phyloP scores from a whole-genome alignment of 1,284 basidiomycete genomes.

The Anthracocystis panici-leucophaei region DNA sequence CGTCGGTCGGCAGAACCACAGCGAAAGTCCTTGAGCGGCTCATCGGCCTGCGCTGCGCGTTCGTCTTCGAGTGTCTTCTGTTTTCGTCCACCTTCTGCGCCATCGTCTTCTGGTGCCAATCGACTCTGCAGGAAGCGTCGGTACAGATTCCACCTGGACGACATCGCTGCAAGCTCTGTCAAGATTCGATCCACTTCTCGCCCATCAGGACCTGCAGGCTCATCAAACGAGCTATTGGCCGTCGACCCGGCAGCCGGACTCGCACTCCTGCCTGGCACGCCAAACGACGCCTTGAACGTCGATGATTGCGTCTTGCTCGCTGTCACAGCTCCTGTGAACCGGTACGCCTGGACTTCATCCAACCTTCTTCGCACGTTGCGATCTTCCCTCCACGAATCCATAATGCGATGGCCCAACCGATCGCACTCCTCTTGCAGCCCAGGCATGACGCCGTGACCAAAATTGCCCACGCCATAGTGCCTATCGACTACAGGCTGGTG shows the following conservation, averaged over 20 bases:
- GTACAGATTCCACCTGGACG: slow-evolving; percentile 91
- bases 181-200: slow-evolving; percentile 89
- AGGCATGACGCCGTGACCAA: slow-evolving; percentile 74
- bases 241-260: slow-evolving; percentile 71
- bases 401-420: slow-evolving; percentile 79
- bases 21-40: slow-evolving; percentile 48
- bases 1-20: slow-evolving; percentile 47
- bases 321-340: slow-evolving; percentile 45
- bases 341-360: slow-evolving; percentile 31
- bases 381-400: slow-evolving; percentile 86
- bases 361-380: slow-evolving; percentile 48
- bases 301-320: slow-evolving; percentile 64
- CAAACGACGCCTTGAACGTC: slow-evolving; percentile 70
- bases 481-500: slow-evolving; percentile 98
- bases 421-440: slow-evolving; percentile 88
- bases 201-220: slow-evolving; percentile 81
- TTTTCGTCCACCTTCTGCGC: slow-evolving; percentile 1
- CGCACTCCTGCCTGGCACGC: slow-evolving; percentile 66
- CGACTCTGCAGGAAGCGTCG: slow-evolving; percentile 84
- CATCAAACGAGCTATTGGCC: slow-evolving; percentile 69
- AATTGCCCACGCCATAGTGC: slow-evolving; percentile 78
- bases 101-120: slow-evolving; percentile 72
- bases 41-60: slow-evolving; percentile 34
- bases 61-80: slow-evolving; percentile 25
- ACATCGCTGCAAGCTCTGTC: slow-evolving; percentile 87